These are phyloP conservation scores for Tolypocladium amazonense DNA, from an alignment of 2,329 filamentous ascomycete genomes.

Conservation along the genomic window DNA sequence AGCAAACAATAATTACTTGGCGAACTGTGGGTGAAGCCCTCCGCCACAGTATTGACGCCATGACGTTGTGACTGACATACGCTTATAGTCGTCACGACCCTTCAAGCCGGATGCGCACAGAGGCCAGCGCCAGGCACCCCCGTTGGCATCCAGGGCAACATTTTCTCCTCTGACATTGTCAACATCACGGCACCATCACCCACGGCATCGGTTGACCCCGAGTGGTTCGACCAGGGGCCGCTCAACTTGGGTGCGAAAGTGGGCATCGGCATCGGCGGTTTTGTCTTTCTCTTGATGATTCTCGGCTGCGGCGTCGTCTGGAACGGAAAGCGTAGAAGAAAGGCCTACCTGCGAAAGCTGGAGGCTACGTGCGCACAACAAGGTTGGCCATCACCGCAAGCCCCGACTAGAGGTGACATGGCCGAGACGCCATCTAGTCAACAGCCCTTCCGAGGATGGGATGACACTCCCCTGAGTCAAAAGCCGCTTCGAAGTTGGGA, in stretches of 20 bases:
- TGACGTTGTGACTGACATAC: conserved; percentile 11
- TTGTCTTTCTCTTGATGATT: conserved; percentile 35
- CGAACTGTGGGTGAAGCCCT: conserved; percentile 36
- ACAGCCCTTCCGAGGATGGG: conserved; percentile 40
- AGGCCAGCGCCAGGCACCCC: conserved; percentile 33
- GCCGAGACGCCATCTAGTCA: conserved; percentile 39
- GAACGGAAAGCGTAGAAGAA: conserved; percentile 44
- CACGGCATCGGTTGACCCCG: conserved; percentile 24
- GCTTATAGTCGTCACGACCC: conserved; percentile 31
- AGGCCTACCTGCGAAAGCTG: conserved; percentile 37
- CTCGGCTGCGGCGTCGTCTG: conserved; percentile 43
- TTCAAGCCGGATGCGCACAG: conserved; percentile 47
- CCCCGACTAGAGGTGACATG: conserved; percentile 14
- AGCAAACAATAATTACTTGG: conserved; percentile 27
- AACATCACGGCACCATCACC: conserved; percentile 40
- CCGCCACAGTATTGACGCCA: background rate
- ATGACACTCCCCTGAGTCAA: conserved; percentile 46
- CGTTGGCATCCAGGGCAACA: conserved; percentile 38
- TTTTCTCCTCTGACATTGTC: conserved; percentile 38
- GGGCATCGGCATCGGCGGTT: conserved; percentile 43
- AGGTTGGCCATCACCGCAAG: conserved; percentile 28
- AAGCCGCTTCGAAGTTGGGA: conserved; percentile 40
- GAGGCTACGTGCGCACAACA: conserved; percentile 26
- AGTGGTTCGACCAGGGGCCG: conserved; percentile 30
- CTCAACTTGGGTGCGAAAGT: conserved; percentile 45